A percentile compares a stretch with the other conserved stretches of the same genome.
These are phyloP conservation scores for Leccinellum albellum DNA, from an alignment of 768 basidiomycete species.

Conservation along the genomic window DNA sequence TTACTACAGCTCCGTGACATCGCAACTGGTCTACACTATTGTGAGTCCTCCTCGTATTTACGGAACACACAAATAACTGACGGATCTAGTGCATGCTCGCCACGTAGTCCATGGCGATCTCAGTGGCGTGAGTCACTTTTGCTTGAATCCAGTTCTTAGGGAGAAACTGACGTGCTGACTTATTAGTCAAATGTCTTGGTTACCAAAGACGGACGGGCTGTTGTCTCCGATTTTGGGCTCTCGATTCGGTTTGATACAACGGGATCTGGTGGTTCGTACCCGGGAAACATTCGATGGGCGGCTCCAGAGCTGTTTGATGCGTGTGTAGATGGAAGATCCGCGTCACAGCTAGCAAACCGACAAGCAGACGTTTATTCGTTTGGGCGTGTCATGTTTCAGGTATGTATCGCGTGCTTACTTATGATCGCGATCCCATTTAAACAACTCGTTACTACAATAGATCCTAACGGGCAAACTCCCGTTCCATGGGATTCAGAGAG, in stretches of 20 bases:
- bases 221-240: slow-evolving; percentile 33
- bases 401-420: not conserved
- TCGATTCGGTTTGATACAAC: slow-evolving; percentile 12
- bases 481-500: slow-evolving; percentile 19
- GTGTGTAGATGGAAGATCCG: not conserved
- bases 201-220: slow-evolving; percentile 4
- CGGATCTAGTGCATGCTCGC: slow-evolving; percentile 19
- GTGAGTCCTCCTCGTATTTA: slow-evolving; percentile 4
- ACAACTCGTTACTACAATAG: not conserved
- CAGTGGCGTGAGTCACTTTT: slow-evolving; percentile 28
- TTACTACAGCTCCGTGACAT: slow-evolving; percentile 23
- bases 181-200: slow-evolving; percentile 25
- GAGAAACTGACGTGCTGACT: not conserved
- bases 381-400: slow-evolving; percentile 29
- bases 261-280: slow-evolving; percentile 7
- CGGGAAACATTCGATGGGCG: slow-evolving; percentile 29
- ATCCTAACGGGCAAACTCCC: slow-evolving; percentile 23
- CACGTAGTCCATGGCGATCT: slow-evolving; percentile 38
- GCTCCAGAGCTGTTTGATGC: slow-evolving; percentile 24
- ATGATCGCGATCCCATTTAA: not conserved
- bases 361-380: slow-evolving; percentile 29
- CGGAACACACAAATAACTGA: not conserved
- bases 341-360: slow-evolving; percentile 7
- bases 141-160: not conserved
- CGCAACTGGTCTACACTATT: slow-evolving; percentile 21